Conservation (phyloP, 805 yeast genomes). For the Barnettozyma californica region DNA sequence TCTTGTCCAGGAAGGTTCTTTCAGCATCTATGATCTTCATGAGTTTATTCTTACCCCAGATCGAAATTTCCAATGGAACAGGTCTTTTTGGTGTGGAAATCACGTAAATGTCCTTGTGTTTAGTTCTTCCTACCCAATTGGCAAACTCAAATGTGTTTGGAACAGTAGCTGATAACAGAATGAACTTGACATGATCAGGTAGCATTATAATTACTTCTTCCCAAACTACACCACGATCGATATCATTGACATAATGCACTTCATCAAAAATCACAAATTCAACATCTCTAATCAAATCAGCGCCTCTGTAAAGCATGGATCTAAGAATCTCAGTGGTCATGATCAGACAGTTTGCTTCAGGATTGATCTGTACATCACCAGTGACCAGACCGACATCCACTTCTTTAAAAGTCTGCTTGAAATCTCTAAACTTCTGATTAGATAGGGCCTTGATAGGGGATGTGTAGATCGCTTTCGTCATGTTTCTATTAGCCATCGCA, state of each 20-base stretch:
- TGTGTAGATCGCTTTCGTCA: slow-evolving; percentile 95
- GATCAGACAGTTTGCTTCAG: slow-evolving; percentile 91
- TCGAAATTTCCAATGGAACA: slow-evolving; percentile 81
- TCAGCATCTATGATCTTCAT: slow-evolving; percentile 71
- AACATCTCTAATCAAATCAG: slow-evolving; percentile 92
- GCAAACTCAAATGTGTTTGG: slow-evolving; percentile 99
- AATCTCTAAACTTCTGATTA: slow-evolving; percentile 86
- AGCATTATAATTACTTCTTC: slow-evolving; percentile 97
- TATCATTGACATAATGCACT: slow-evolving; percentile 95
- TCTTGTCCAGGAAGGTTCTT: slow-evolving; percentile 60
- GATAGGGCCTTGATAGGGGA: slow-evolving; percentile 92
- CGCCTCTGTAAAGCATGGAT: slow-evolving; percentile 94
- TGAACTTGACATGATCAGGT: slow-evolving; percentile 92
- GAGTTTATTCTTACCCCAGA: slow-evolving; percentile 76
- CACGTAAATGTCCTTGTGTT: slow-evolving; percentile 91
- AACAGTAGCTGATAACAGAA: slow-evolving; percentile 90
- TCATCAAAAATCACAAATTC: slow-evolving; percentile 97
- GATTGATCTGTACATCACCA: slow-evolving; percentile 96
- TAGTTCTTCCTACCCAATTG: slow-evolving; percentile 97
- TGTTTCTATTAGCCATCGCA: slow-evolving; percentile 91
- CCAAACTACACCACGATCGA: slow-evolving; percentile 98
- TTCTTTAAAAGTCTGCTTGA: slow-evolving; percentile 71
- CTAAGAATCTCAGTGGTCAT: slow-evolving; percentile 97
- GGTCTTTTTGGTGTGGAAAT: slow-evolving; percentile 96
- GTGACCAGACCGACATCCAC: slow-evolving; percentile 91